Conservation (phyloP, 2,329 filamentous ascomycete genomes). For the Elsinoe australis region DNA sequence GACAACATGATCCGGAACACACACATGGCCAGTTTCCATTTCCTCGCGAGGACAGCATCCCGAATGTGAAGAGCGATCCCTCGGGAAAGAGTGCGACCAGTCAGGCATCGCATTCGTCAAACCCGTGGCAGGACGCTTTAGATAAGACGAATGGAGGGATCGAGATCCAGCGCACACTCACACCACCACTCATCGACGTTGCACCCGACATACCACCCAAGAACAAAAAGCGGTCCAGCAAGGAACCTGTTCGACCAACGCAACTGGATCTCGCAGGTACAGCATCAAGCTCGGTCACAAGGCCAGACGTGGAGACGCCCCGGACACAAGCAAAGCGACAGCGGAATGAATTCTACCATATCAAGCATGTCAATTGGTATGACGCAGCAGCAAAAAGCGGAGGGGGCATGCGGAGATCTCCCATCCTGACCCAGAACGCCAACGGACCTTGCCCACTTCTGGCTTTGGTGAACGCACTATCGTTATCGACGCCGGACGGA, state of each 20-base stretch:
- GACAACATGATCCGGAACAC: too few relatives aligned
- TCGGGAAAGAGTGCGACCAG: slow-evolving; percentile 16
- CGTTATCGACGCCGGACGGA: slow-evolving; percentile 67
- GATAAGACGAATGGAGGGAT: slow-evolving; percentile 24
- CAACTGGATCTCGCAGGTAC: background rate
- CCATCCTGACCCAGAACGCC: slow-evolving; percentile 83
- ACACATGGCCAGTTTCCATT: too few relatives aligned
- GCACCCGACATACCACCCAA: slow-evolving; percentile 12
- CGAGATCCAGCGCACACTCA: slow-evolving; percentile 2
- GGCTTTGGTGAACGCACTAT: slow-evolving; percentile 85
- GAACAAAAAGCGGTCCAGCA: slow-evolving; percentile 1
- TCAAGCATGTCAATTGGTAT: slow-evolving; percentile 84
- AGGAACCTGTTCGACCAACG: background rate
- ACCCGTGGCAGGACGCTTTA: slow-evolving; percentile 20
- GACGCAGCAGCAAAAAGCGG: slow-evolving; percentile 51
- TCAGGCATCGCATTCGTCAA: slow-evolving; percentile 21
- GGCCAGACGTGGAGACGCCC: slow-evolving; percentile 33
- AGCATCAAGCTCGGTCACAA: slow-evolving; percentile 19
- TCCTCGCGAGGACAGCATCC: too few relatives aligned
- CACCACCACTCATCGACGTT: background rate
- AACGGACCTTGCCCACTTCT: slow-evolving; percentile 93
- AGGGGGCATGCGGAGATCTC: slow-evolving; percentile 64
- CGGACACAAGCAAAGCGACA: slow-evolving; percentile 38
- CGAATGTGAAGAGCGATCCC: background rate
- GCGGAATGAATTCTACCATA: slow-evolving; percentile 73